phyloP scores from a whole-genome alignment of 768 basidiomycete genomes.

The Tricholoma terreum region DNA sequence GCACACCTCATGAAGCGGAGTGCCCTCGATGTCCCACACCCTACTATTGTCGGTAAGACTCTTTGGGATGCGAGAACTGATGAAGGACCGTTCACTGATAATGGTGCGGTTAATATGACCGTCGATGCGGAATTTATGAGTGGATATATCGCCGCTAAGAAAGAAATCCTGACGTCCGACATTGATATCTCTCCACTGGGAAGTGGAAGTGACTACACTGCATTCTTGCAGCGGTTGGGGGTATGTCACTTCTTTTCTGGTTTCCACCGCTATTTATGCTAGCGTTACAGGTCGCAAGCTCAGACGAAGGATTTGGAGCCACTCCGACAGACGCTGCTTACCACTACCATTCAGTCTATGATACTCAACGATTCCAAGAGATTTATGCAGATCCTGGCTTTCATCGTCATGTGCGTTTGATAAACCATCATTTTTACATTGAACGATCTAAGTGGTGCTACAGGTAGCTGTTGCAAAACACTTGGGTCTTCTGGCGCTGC shows the following conservation, averaged over 20 bases:
- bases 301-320: constrained; percentile 38
- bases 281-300: constrained; percentile 36
- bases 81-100: constrained; percentile 45
- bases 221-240: constrained; percentile 79
- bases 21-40: constrained; percentile 73
- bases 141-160: constrained; percentile 36
- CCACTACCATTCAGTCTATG: constrained; percentile 79
- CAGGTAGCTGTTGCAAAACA: constrained; percentile 68
- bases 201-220: constrained; percentile 88
- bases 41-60: constrained; percentile 56
- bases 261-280: neutral
- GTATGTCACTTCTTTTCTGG: constrained; percentile 23
- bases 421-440: neutral
- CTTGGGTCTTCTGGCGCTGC: constrained; percentile 61
- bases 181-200: constrained; percentile 62
- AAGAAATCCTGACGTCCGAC: constrained; percentile 28
- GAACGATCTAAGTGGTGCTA: neutral
- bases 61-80: constrained; percentile 80
- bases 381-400: constrained; percentile 75
- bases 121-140: constrained; percentile 42
- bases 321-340: constrained; percentile 60
- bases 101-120: constrained; percentile 13
- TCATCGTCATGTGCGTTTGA: constrained; percentile 58
- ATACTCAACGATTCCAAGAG: constrained; percentile 70
- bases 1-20: constrained; percentile 67